Percentiles rank a stretch among this genome's conserved stretches.
phyloP scores from a whole-genome alignment of 106 monocot species.

The Dioscorea zingiberensis region DNA sequence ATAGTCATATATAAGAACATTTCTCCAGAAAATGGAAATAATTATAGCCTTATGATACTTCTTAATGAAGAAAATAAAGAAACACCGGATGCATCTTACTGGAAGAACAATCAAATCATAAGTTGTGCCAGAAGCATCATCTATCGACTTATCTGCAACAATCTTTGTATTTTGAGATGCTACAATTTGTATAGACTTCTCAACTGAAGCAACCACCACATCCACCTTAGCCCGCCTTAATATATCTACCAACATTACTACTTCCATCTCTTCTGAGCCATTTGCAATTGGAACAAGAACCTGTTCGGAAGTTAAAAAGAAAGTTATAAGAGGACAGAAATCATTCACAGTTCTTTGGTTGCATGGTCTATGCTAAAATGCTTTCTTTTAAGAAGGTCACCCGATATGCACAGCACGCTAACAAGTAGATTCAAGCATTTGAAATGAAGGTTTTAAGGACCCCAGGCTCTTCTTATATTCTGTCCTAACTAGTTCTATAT shows the following conservation, averaged over 20 bases:
- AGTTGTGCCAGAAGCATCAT: conserved; percentile 43
- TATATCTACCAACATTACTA: conserved; percentile 66
- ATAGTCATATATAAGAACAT: no score
- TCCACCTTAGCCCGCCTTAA: conserved; percentile 79
- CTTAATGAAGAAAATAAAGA: not conserved
- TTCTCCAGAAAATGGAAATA: no score
- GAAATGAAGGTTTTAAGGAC: no score
- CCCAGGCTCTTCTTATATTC: no score
- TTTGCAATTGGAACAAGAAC: conserved; percentile 89
- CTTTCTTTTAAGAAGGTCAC: no score
- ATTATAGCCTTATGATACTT: no score
- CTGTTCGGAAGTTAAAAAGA: conserved; percentile 21
- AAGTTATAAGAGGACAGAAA: not conserved
- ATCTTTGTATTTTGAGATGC: conserved; percentile 70
- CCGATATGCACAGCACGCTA: no score
- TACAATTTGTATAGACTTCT: conserved; percentile 58
- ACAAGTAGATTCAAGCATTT: no score
- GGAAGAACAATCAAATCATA: conserved; percentile 91
- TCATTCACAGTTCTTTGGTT: no score
- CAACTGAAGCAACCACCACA: conserved; percentile 84
- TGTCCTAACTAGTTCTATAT: not conserved
- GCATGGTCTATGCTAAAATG: no score
- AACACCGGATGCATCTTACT: conserved; percentile 27
- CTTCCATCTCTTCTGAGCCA: conserved; percentile 89
- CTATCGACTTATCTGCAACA: conserved; percentile 62